Base-by-base conservation (phyloP, 1,139 yeast species). In the Blastobotrys ciferrii region DNA sequence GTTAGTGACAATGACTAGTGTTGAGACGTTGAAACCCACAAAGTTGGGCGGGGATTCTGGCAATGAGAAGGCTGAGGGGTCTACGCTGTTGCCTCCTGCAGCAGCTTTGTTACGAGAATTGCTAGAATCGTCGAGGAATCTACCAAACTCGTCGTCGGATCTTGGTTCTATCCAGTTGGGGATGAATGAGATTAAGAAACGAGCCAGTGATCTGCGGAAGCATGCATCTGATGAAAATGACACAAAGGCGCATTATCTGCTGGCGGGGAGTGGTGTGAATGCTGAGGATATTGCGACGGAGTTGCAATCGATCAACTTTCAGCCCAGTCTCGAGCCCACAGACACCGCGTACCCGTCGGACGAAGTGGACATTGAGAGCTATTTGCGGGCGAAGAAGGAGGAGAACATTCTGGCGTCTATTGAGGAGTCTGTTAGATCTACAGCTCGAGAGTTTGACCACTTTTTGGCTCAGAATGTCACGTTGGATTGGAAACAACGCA, bases 251-350 rank as follows among this genome's bases (percentile, higher is more conserved):
- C 97, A 89, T 61, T 91, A 91, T 64, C 71, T 91, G 42, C 74
- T 92, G 48, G 96, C 97, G 1, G 87, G 94, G 0, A 85, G 94
- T 62, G 97, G 96, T 0, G 76, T 91, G 48, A 84, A 88, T 50
- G 87, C 95, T 40, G 96, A 88, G 60, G 95, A 88, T 50, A 83
- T 92, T 43, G 91, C 86, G 56, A 74, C 75, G 42, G 91, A 87
- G 41, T 61, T 72, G 20, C 64, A 64, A 33, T 55, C 66, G 25
- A 62, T 68, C 42, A 58, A 57, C 13, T 53, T 62, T 33, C 58
- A 55, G 32, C 62, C 57, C 41, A 49, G 49, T 13, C 54, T 63
- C 1, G 63, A 60, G 23, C 63, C 66, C 12, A 31, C 53, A 15
- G 68, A 61, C 25, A 53, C 59, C 6, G 59, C 60, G 3, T 46